phyloP scores from a whole-genome alignment of 2,329 filamentous ascomycete species.

The Geosmithia flava region DNA sequence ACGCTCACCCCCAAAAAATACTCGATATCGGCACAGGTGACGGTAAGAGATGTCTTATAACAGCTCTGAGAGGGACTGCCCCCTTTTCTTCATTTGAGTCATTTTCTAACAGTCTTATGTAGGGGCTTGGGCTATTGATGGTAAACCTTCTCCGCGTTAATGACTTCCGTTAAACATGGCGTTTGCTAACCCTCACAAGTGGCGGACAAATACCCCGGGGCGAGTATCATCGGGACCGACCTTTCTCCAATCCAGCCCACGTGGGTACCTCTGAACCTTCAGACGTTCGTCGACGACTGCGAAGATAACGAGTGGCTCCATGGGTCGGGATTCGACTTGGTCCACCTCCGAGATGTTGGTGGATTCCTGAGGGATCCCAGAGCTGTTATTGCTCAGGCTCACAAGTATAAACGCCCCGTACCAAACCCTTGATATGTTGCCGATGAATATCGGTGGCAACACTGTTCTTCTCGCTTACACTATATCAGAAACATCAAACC shows the following conservation, averaged over 20 bases:
- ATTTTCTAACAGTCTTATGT: background rate
- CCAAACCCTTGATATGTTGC: background rate
- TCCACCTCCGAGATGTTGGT: slow-evolving; percentile 38
- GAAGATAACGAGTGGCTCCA: slow-evolving; percentile 42
- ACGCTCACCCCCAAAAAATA: slow-evolving; percentile 25
- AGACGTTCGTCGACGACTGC: slow-evolving; percentile 50
- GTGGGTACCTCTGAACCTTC: slow-evolving; percentile 45
- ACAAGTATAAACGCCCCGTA: slow-evolving; percentile 14
- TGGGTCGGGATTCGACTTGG: slow-evolving; percentile 41
- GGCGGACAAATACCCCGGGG: slow-evolving; percentile 29
- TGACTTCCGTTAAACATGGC: background rate
- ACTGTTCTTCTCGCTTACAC: background rate
- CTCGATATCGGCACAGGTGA: slow-evolving; percentile 37
- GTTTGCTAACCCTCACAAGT: slow-evolving; percentile 18
- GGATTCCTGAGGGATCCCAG: slow-evolving; percentile 36
- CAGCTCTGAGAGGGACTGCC: background rate
- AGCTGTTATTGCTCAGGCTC: slow-evolving; percentile 28
- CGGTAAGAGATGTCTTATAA: slow-evolving; percentile 14
- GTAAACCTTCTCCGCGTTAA: slow-evolving; percentile 9
- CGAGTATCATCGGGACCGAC: slow-evolving; percentile 30
- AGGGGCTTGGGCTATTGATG: slow-evolving; percentile 42
- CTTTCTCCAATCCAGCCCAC: slow-evolving; percentile 36
- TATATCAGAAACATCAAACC: slow-evolving; percentile 22
- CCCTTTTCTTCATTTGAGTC: background rate
- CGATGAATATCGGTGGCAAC: background rate